A percentile compares a stretch with the other conserved stretches of the same genome.
These are phyloP conservation scores for Epichloe elymi DNA, from an alignment of 2,329 filamentous ascomycete genomes.

Conservation along the genomic window DNA sequence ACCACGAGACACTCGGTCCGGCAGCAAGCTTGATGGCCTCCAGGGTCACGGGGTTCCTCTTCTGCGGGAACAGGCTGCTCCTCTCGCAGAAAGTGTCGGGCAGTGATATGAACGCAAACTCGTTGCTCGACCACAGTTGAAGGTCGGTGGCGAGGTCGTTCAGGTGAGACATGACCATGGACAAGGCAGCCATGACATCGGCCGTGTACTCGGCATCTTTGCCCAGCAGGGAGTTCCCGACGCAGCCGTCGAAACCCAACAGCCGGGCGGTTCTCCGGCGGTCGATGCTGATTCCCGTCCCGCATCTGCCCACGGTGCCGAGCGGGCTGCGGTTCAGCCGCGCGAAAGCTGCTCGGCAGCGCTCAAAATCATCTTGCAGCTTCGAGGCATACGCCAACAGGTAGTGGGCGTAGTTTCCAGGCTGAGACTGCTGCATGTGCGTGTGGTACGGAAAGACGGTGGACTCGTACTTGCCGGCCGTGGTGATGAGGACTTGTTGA, in stretches of 20 bases:
- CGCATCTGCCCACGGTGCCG: background rate
- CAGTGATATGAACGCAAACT: background rate
- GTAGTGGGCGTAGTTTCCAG: conserved; percentile 7
- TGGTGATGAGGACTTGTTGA: conserved; percentile 2
- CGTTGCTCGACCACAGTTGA: background rate
- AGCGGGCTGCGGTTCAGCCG: background rate
- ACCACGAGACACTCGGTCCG: background rate
- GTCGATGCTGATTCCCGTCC: background rate
- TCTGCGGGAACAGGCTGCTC: background rate
- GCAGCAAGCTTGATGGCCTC: background rate
- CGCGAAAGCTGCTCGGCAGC: background rate
- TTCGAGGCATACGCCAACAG: background rate
- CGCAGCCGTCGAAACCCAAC: background rate
- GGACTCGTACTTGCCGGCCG: background rate
- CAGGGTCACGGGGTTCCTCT: background rate
- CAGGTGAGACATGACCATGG: background rate
- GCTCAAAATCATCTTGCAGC: background rate
- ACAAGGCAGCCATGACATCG: background rate
- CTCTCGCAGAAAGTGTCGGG: background rate
- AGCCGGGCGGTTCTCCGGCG: background rate
- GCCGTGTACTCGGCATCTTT: background rate
- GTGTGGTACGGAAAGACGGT: conserved; percentile 6
- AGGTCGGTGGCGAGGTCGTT: background rate
- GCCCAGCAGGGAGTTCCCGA: background rate
- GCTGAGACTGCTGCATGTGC: conserved; percentile 9